A percentile compares a stretch with the other conserved stretches of the same genome.
Evolutionary conservation across 2,329 filamentous ascomycete species (phyloP).

Genomic region (Microcyclospora pomicola): DNA sequence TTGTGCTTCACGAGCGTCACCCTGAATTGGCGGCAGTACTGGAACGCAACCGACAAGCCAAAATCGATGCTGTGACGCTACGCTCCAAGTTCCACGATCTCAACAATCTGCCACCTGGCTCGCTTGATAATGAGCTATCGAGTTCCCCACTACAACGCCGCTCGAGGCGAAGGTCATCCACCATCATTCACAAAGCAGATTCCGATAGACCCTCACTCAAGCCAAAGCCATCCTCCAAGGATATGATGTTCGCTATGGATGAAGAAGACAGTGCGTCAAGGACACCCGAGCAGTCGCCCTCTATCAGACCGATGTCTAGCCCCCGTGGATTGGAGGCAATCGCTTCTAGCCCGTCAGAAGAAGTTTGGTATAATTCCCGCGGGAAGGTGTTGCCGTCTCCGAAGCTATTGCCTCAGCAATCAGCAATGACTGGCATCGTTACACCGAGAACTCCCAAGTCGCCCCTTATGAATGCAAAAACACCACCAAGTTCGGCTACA

Average conservation of each 20-base stretch:
- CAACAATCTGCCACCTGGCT: constrained; percentile 47
- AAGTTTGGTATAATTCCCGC: constrained; percentile 28
- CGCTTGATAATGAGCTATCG: constrained; percentile 47
- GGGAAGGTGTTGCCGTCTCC: constrained; percentile 24
- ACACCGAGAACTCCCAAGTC: constrained; percentile 20
- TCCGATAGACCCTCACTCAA: constrained; percentile 50
- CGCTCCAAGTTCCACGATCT: constrained; percentile 50
- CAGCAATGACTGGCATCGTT: constrained; percentile 2
- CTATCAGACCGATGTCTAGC: constrained; percentile 14
- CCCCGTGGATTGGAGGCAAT: constrained; percentile 15
- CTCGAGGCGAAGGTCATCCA: constrained; percentile 26
- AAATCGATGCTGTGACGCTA: constrained; percentile 65
- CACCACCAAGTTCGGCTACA: constrained; percentile 16
- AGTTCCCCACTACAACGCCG: constrained; percentile 35
- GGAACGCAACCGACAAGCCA: constrained; percentile 52
- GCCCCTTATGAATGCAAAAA: constrained; percentile 12
- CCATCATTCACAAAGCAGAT: constrained; percentile 20
- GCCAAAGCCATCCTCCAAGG: constrained; percentile 52
- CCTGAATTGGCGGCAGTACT: constrained; percentile 51
- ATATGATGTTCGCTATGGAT: constrained; percentile 92
- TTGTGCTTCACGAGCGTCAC: constrained; percentile 49
- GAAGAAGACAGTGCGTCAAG: constrained; percentile 41
- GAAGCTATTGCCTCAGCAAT: constrained; percentile 14
- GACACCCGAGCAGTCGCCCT: constrained; percentile 14
- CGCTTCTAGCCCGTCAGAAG: constrained; percentile 14